Evolutionary conservation across 768 basidiomycete genomes (phyloP), one percentile per base, ranked within the genome.

Genomic region (Mycena polygramma): DNA sequence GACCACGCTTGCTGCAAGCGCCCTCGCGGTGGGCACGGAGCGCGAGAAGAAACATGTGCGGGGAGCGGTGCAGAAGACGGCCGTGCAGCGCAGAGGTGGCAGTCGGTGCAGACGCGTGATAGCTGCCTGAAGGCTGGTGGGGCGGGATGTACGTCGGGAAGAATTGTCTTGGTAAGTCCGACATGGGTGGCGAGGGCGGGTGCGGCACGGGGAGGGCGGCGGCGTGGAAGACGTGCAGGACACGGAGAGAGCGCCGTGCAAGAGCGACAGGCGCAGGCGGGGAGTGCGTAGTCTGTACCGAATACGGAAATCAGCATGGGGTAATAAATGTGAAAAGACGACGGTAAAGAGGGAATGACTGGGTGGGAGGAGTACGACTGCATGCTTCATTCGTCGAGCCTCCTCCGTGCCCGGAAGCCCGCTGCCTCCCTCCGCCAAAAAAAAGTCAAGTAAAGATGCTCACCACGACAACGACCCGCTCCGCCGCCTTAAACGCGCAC

Each of bases 171-270:
- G 10, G 7, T 36, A 71, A 7, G 60, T 45, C n/a, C n/a, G 57
- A 20, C 39, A 4, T 22, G 30, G 46, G 2, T 7, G 55, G 19
- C 13, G 66, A 48, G 7, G 63, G 54, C 2, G 57, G 66, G 37
- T 20, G 71, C 15, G 59, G 41, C 37, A 69, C 55, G 7, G 17
- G 59, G 65, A 4, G 73, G 74, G 20, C 43, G 59, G 65, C 7
- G 73, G 74, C 22, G 71, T 58, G 26, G 68, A 73, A 4, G 78
- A 81, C 51, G 51, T 73, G 66, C 9, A 73, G 51, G 2, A 68
- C 26, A 17, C 39, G 51, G 5, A 73, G 53, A 7, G 60, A 41
- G 13, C 68, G 61, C 2, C 72, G 68, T 7, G 51, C 54, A 30
- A 73, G 65, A 15, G 70, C n/a, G 15, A 70, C 57, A 20, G 70